phyloP scores from a whole-genome alignment of 139 green algal genomes.

The Chlorella ohadii region DNA sequence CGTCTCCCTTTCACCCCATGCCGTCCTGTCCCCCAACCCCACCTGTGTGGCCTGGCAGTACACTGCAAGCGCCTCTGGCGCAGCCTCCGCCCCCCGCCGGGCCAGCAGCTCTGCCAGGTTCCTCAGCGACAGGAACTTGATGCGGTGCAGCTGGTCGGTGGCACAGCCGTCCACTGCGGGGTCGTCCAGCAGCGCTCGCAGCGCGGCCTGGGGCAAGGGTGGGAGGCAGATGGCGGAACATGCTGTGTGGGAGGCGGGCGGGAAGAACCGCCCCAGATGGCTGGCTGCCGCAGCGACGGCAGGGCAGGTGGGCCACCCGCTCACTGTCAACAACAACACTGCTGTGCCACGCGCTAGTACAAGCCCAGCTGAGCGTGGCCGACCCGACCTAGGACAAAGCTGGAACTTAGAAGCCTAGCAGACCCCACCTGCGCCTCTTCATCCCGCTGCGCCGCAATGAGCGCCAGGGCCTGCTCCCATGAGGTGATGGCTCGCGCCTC shows the following conservation, averaged over 20 bases:
- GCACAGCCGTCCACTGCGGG: constrained; percentile 10
- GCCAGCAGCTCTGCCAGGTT: constrained; percentile 38
- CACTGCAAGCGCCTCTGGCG: constrained; percentile 12
- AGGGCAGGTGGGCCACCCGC: no score
- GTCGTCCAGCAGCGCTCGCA: constrained; percentile 31
- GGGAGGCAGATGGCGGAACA: neutral
- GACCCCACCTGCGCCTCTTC: constrained; percentile 29
- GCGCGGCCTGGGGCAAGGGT: neutral
- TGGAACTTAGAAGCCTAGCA: neutral
- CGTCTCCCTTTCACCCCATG: no score
- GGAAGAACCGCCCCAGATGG: no score
- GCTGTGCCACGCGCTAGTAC: no score
- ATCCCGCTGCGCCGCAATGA: neutral
- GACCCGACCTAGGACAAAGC: neutral
- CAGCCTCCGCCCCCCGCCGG: neutral
- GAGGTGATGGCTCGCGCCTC: constrained; percentile 22
- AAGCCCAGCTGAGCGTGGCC: no score
- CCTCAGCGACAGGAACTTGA: constrained; percentile 34
- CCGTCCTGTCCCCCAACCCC: no score
- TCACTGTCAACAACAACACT: no score
- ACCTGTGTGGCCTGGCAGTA: constrained; percentile 23
- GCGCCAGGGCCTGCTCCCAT: constrained; percentile 26
- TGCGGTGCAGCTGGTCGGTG: constrained; percentile 42
- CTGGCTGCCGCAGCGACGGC: no score
- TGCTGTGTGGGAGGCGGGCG: neutral